Conservation (phyloP, 164 flowering plant species). For the Protea cynaroides region DNA sequence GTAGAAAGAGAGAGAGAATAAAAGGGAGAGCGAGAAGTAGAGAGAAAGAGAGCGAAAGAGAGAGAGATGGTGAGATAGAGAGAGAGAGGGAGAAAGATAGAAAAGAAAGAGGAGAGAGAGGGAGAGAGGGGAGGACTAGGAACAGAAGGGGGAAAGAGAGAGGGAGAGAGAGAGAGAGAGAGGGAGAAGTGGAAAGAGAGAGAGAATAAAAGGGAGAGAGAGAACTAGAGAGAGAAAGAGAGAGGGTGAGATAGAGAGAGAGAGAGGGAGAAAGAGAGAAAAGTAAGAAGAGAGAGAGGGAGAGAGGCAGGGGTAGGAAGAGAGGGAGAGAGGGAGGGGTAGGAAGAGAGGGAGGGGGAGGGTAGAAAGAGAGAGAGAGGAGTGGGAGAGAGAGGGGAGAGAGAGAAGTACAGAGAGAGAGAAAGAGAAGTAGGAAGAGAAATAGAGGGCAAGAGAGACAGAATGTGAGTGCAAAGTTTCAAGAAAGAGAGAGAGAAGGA, state of each 20-base stretch:
- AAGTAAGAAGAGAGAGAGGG: not conserved
- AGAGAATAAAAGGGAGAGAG: no score
- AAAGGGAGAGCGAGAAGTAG: not conserved
- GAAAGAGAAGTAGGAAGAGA: no score
- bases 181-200: no score
- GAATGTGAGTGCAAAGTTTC: not conserved
- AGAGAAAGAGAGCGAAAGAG: no score
- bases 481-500: not conserved
- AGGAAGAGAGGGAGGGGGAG: not conserved
- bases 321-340: not conserved
- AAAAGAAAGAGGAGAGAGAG: not conserved
- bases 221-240: no score
- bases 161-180: not conserved
- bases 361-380: not conserved
- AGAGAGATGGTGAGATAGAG: no score
- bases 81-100: no score
- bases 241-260: no score
- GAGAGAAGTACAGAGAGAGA: not conserved
- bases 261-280: not conserved
- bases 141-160: not conserved
- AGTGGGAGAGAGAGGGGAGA: not conserved
- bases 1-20: no score
- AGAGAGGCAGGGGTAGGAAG: no score
- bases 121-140: not conserved
- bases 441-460: not conserved